These are phyloP conservation scores for Aspergillus luchuensis DNA, from an alignment of 2,329 filamentous ascomycete genomes.

Conservation along the genomic window DNA sequence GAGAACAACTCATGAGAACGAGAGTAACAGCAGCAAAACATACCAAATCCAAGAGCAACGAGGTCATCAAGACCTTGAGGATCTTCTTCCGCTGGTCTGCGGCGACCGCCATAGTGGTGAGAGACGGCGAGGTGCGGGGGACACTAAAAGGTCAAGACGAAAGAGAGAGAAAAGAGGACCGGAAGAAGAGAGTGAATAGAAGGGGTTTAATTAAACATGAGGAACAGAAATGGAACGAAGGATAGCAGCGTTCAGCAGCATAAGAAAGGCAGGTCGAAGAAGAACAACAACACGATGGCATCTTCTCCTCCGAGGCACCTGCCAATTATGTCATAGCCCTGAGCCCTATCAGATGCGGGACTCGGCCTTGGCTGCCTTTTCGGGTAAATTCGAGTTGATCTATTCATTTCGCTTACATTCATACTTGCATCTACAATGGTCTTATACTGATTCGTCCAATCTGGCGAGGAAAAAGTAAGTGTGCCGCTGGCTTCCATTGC, in stretches of 20 bases:
- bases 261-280: not conserved
- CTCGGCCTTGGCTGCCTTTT: conserved; percentile 2
- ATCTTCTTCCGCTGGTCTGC: conserved; percentile 71
- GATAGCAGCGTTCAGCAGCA: not conserved
- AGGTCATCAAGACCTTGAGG: conserved; percentile 83
- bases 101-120: conserved; percentile 36
- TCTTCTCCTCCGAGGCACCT: not conserved
- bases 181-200: conserved; percentile 12
- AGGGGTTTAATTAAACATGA: conserved; percentile 19
- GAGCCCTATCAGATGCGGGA: conserved; percentile 10
- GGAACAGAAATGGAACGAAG: conserved; percentile 17
- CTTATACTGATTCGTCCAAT: not conserved
- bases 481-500: not conserved
- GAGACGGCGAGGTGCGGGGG: not conserved
- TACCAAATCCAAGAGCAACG: conserved; percentile 86
- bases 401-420: too few relatives aligned
- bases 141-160: not conserved
- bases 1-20: not conserved
- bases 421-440: too few relatives aligned
- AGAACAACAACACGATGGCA: not conserved
- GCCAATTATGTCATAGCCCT: conserved; percentile 20
- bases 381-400: not conserved
- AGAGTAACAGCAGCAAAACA: conserved; percentile 29
- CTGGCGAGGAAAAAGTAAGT: not conserved
- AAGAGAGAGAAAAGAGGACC: conserved; percentile 17